These are phyloP conservation scores for Collybia sordida DNA, from an alignment of 768 basidiomycete genomes.

Conservation along the genomic window DNA sequence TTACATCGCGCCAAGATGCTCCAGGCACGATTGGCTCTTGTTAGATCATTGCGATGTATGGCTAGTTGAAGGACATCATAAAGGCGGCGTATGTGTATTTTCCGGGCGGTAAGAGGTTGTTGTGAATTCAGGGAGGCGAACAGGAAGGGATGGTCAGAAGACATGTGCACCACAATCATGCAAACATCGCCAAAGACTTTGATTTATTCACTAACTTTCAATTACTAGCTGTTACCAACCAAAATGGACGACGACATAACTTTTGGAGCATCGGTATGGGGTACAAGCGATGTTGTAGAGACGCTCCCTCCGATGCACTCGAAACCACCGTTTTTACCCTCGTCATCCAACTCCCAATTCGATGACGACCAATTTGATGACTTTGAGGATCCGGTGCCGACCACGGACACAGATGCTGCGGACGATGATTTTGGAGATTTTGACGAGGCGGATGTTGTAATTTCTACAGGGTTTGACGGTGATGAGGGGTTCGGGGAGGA, in stretches of 20 bases:
- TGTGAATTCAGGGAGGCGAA: conserved; percentile 60
- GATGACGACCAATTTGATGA: conserved; percentile 47
- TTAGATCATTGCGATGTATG: conserved; percentile 64
- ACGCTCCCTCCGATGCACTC: conserved; percentile 23
- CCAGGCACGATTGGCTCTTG: conserved; percentile 70
- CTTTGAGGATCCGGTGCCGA: conserved; percentile 53
- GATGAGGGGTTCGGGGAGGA: conserved; percentile 35
- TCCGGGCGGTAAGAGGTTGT: conserved; percentile 53
- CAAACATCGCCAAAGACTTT: conserved; percentile 32
- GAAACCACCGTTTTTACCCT: conserved; percentile 19
- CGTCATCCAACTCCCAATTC: conserved; percentile 25
- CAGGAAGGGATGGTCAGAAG: conserved; percentile 49
- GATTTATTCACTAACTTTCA: conserved; percentile 10
- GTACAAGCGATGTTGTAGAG: conserved; percentile 38
- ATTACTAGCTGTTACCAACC: conserved; percentile 1
- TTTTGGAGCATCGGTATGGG: conserved; percentile 78
- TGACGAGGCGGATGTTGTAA: conserved; percentile 53
- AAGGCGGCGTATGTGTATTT: conserved; percentile 71
- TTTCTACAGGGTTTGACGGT: conserved; percentile 34
- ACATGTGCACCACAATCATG: conserved; percentile 19
- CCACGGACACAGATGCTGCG: conserved; percentile 39
- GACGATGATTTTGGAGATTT: conserved; percentile 91
- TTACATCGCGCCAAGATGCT: conserved; percentile 72
- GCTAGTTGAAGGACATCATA: conserved; percentile 73
- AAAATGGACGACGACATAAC: conserved; percentile 72